Conservation (phyloP, 331 rosid genomes). For the Cydonia oblonga region DNA sequence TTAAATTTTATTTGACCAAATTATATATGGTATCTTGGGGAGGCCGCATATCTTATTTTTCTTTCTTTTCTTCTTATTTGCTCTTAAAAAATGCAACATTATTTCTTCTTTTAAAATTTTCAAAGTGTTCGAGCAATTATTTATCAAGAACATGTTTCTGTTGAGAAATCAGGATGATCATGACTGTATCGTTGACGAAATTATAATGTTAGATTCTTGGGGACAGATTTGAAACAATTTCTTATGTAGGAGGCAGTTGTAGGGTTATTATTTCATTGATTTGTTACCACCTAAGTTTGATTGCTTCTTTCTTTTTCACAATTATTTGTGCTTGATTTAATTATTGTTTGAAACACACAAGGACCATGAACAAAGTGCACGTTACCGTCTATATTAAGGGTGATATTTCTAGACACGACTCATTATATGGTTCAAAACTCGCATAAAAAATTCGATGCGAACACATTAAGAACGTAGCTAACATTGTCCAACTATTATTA, state of each 20-base stretch:
- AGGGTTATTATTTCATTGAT: background rate
- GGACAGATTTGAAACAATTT: background rate
- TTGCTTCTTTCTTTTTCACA: background rate
- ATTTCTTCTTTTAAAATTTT: background rate
- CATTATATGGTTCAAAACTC: no score
- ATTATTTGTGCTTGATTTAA: background rate
- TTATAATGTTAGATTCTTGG: background rate
- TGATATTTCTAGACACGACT: background rate
- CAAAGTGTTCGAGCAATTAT: background rate
- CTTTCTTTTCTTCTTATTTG: background rate
- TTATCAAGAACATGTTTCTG: background rate
- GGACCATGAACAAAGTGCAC: background rate
- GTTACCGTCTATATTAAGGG: background rate
- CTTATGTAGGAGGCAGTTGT: constrained; percentile 2
- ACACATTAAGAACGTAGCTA: background rate
- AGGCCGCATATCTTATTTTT: background rate
- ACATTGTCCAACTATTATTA: background rate
- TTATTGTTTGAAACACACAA: background rate
- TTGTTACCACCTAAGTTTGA: background rate
- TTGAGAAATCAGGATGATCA: background rate
- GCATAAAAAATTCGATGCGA: no score
- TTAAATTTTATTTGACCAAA: background rate
- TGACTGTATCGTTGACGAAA: background rate
- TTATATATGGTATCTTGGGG: background rate
- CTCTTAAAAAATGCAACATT: background rate